Evolutionary conservation across 495 filamentous ascomycete species (phyloP).

Genomic region (Xylaria scruposa): DNA sequence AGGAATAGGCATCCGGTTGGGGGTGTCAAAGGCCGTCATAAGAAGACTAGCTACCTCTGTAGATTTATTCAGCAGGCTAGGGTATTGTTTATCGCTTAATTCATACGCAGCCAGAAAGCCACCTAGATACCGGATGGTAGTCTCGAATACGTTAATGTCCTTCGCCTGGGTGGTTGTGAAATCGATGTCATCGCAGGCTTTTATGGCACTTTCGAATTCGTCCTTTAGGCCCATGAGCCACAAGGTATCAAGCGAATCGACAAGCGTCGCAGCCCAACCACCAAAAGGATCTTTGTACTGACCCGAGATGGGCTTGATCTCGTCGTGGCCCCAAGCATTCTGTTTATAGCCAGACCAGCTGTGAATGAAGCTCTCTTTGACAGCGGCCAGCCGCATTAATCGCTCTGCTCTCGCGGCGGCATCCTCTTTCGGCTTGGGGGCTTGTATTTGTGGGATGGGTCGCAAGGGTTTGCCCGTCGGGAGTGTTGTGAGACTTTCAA

Average conservation of each 20-base stretch:
- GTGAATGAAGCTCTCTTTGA: slow-evolving; percentile 72
- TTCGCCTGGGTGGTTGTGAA: slow-evolving; percentile 67
- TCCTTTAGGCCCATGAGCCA: slow-evolving; percentile 86
- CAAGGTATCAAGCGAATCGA: slow-evolving; percentile 83
- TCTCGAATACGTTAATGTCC: slow-evolving; percentile 75
- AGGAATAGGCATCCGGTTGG: slow-evolving; percentile 84
- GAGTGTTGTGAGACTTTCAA: slow-evolving; percentile 68
- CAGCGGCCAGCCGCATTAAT: slow-evolving; percentile 60
- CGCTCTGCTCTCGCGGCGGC: slow-evolving; percentile 35
- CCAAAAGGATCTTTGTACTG: slow-evolving; percentile 70
- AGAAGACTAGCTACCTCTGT: slow-evolving; percentile 78
- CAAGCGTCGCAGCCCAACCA: slow-evolving; percentile 85
- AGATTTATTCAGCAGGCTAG: slow-evolving; percentile 74
- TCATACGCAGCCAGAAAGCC: slow-evolving; percentile 81
- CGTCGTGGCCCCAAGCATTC: slow-evolving; percentile 79
- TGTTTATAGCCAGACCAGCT: slow-evolving; percentile 79
- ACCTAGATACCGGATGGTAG: slow-evolving; percentile 77
- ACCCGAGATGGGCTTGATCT: slow-evolving; percentile 70
- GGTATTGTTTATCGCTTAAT: slow-evolving; percentile 63
- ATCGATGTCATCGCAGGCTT: slow-evolving; percentile 73
- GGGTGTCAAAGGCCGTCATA: slow-evolving; percentile 85
- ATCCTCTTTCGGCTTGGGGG: slow-evolving; percentile 42
- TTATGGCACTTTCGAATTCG: slow-evolving; percentile 77
- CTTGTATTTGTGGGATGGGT: slow-evolving; percentile 76
- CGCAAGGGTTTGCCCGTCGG: slow-evolving; percentile 68